These are phyloP conservation scores for Grigorovia jiainica DNA, from an alignment of 805 yeast species.

Conservation along the genomic window DNA sequence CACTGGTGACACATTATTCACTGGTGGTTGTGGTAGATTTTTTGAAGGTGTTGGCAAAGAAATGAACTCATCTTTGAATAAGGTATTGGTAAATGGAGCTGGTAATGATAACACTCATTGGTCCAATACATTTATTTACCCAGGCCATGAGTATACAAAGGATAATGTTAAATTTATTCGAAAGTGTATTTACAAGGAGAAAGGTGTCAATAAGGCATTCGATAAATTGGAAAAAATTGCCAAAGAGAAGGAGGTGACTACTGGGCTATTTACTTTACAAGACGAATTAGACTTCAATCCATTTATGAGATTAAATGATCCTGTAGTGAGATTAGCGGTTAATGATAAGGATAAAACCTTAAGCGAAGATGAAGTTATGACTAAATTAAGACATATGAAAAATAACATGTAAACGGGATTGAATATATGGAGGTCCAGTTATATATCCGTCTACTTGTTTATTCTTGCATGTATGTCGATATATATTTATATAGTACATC, in stretches of 20 bases:
- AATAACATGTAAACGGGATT: constrained; percentile 38
- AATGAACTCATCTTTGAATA: constrained; percentile 65
- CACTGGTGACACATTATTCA: constrained; percentile 93
- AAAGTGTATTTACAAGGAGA: constrained; percentile 42
- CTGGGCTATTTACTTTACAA: constrained; percentile 75
- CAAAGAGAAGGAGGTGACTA: constrained; percentile 53
- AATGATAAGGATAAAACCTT: constrained; percentile 35
- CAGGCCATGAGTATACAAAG: constrained; percentile 94
- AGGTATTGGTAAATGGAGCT: constrained; percentile 53
- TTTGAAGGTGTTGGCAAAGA: constrained; percentile 83
- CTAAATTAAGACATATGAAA: constrained; percentile 63
- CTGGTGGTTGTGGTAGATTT: constrained; percentile 92
- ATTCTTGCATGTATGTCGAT: too few relatives aligned
- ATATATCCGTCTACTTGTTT: too few relatives aligned
- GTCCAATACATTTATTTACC: constrained; percentile 54
- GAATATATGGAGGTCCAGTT: too few relatives aligned
- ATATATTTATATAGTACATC: too few relatives aligned
- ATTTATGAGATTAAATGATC: constrained; percentile 71
- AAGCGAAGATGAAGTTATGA: constrained; percentile 51
- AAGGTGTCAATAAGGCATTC: constrained; percentile 37
- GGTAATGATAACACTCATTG: constrained; percentile 30
- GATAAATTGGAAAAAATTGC: constrained; percentile 43
- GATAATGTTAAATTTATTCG: constrained; percentile 72
- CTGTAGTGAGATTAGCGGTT: constrained; percentile 48
- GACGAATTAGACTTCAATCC: constrained; percentile 85